These are phyloP conservation scores for Casuarina cunninghamiana DNA, from an alignment of 306 rosid genomes.

Conservation along the genomic window DNA sequence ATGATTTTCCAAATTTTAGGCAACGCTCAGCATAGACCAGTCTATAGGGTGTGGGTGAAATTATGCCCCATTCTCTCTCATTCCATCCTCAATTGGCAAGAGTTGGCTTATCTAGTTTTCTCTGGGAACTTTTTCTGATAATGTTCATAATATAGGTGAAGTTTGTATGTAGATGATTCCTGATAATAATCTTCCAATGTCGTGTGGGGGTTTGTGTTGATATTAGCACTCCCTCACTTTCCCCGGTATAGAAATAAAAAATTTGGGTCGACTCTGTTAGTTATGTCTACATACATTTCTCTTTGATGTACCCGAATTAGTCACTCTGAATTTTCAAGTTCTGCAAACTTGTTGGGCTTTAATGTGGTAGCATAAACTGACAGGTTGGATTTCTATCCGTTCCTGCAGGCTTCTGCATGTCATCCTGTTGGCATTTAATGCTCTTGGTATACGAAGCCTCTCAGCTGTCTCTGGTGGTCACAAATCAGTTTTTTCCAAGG, in stretches of 20 bases:
- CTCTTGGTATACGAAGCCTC: conserved; percentile 43
- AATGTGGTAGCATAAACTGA: conserved; percentile 15
- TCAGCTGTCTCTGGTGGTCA: conserved; percentile 62
- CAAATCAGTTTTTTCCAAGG: conserved; percentile 55
- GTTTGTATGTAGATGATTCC: neutral
- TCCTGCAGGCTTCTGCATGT: conserved; percentile 77
- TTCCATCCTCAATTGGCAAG: neutral
- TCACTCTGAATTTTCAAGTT: neutral
- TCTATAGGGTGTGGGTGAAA: neutral
- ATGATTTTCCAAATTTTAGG: conserved; percentile 6
- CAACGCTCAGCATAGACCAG: neutral
- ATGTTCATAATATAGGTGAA: neutral
- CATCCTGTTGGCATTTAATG: conserved; percentile 59
- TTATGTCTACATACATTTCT: neutral
- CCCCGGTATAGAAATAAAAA: neutral
- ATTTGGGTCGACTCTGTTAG: neutral
- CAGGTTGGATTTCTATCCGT: conserved; percentile 22
- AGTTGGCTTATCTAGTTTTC: neutral
- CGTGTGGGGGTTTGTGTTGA: neutral
- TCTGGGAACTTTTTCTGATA: conserved; percentile 3
- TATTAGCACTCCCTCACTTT: neutral
- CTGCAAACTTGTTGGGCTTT: conserved; percentile 16
- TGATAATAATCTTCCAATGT: neutral
- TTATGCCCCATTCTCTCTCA: neutral
- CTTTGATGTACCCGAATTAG: neutral